phyloP scores from a whole-genome alignment of 768 basidiomycete genomes.

The Xerocomellus chrysenteron region DNA sequence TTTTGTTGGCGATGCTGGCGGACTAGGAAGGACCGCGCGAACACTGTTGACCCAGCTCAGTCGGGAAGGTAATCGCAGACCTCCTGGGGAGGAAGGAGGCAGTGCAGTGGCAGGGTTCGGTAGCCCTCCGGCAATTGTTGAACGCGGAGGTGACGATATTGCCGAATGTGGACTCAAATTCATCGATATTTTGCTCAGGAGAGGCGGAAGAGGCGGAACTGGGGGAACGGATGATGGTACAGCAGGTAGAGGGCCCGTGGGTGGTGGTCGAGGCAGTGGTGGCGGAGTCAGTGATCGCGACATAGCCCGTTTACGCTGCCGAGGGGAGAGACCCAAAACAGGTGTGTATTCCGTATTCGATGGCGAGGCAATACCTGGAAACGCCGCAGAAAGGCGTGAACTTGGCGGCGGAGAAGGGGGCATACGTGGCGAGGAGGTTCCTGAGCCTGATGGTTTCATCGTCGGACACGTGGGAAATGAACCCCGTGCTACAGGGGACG shows the following conservation, averaged over 20 bases:
- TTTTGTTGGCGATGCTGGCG: constrained; percentile 30
- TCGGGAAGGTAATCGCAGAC: constrained; percentile 32
- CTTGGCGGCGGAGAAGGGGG: constrained; percentile 4
- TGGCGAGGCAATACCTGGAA: constrained; percentile 2
- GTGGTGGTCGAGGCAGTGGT: constrained; percentile 27
- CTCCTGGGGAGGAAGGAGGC: constrained; percentile 29
- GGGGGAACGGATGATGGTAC: constrained; percentile 24
- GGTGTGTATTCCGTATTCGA: constrained; percentile 21
- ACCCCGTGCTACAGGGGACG: constrained; percentile 2
- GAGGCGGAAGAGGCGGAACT: constrained; percentile 29
- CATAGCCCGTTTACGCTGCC: constrained; percentile 19
- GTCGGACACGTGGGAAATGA: constrained; percentile 2
- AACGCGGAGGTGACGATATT: constrained; percentile 7
- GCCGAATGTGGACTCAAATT: constrained; percentile 3
- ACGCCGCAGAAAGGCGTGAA: constrained; percentile 1
- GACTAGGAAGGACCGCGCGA: constrained; percentile 29
- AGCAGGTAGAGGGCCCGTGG: constrained; percentile 30
- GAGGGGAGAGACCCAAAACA: constrained; percentile 13
- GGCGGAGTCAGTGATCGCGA: constrained; percentile 29
- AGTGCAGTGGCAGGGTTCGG: constrained; percentile 11
- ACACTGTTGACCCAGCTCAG: constrained; percentile 29
- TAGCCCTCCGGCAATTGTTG: constrained; percentile 1
- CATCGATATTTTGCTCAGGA: constrained; percentile 17
- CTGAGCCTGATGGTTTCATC: neutral
- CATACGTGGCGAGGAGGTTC: neutral